Base-by-base conservation (phyloP, 495 filamentous ascomycete species). In the Clavariopsis aquatica region DNA sequence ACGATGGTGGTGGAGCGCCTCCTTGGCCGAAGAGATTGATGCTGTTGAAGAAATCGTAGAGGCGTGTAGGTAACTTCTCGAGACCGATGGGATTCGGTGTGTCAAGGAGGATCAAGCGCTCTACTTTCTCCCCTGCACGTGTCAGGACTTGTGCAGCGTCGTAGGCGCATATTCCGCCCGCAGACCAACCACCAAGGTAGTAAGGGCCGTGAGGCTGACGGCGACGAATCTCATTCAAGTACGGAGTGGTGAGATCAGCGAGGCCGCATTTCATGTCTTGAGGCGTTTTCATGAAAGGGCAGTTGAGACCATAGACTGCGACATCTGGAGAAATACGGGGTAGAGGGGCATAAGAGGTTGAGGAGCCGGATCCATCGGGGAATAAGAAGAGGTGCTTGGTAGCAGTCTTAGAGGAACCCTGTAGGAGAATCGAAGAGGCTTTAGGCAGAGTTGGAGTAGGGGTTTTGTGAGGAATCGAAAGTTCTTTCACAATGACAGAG, bases 131-230 rank as follows among this genome's bases (percentile, higher is more conserved):
- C 38, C 70, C 73, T 45, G 84, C 86, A 1, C 51, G 51, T 15
- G 36, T 29, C 6, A 96, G 80, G 64, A 89, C 84, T 56, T 84
- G 84, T 26, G 86, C 87, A 23, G 89, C 88, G 70, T 94, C 91
- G 72, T 89, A 96, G 26, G 92, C 91, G 65, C 90, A 86, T 31
- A 93, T 88, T 29, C 92, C 92, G 47, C 92, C 92, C 1, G 90
- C 90, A 13, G 87, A 90, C 92, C 92, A 96, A 20, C 82, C 87
- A 38, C 85, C 84, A 23, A 88, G 72, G 68, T 80, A 78, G 74
- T 87, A 88, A 0, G 85, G 85, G 79, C 90, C 91, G 46, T 84
- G 82, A 0, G 92, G 84, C 77, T 91, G 81, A 38, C 89, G 85
- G 65, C 90, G 84, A 6, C 84, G 85, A 57, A 90, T 86, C 65